Conservation (phyloP, 495 filamentous ascomycete species). For the Tetracladium marchalianum region DNA sequence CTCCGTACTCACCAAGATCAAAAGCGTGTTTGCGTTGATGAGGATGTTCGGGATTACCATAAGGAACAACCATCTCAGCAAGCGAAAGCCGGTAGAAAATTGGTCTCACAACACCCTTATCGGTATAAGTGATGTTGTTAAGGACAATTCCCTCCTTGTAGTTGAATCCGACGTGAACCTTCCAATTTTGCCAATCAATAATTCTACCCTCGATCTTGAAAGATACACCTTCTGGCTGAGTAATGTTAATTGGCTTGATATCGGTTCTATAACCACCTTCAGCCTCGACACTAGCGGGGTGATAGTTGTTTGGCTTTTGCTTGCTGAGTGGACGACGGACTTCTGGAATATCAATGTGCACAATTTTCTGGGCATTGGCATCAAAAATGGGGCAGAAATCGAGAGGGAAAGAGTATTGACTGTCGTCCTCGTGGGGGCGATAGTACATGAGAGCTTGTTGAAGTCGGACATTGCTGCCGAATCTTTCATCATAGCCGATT, state of each 20-base stretch:
- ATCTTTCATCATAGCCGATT: constrained; percentile 89
- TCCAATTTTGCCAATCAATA: constrained; percentile 96
- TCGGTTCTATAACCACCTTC: constrained; percentile 70
- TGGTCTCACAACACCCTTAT: constrained; percentile 69
- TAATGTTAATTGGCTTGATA: constrained; percentile 89
- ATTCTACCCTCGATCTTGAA: constrained; percentile 71
- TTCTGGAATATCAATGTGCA: constrained; percentile 82
- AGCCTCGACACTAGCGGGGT: constrained; percentile 59
- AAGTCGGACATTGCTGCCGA: constrained; percentile 67
- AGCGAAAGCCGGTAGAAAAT: constrained; percentile 89
- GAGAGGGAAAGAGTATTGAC: constrained; percentile 83
- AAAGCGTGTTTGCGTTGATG: constrained; percentile 94
- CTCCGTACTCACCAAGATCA: constrained; percentile 89
- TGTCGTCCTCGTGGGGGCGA: constrained; percentile 74
- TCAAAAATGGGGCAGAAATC: constrained; percentile 95
- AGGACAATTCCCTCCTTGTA: constrained; percentile 90
- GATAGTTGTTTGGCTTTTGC: constrained; percentile 69
- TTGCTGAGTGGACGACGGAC: constrained; percentile 71
- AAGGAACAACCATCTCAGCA: constrained; percentile 94
- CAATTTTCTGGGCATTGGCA: constrained; percentile 69
- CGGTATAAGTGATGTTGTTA: constrained; percentile 85
- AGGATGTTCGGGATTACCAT: constrained; percentile 86
- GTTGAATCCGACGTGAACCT: constrained; percentile 89
- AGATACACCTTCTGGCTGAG: constrained; percentile 88
- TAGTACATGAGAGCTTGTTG: constrained; percentile 98